phyloP scores from a whole-genome alignment of 768 basidiomycete species.

The Lentinula edodes region DNA sequence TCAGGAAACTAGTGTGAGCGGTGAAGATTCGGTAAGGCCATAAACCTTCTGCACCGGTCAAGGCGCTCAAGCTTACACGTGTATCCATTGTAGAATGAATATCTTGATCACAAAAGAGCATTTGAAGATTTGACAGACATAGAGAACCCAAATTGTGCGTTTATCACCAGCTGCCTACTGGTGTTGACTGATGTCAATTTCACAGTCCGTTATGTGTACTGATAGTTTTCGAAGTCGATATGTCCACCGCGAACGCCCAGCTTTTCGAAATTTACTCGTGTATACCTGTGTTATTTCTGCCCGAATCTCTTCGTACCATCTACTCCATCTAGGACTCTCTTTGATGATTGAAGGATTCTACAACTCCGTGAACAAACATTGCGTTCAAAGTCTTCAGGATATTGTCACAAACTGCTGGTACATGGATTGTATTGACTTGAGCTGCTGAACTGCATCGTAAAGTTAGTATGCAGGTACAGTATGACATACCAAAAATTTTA shows the following conservation, averaged over 20 bases:
- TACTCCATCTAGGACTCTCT: background rate
- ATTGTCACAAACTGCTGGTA: background rate
- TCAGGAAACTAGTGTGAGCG: conserved; percentile 21
- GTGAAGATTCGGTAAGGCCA: conserved; percentile 20
- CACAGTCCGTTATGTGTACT: conserved; percentile 33
- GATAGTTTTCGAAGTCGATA: background rate
- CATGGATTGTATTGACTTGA: background rate
- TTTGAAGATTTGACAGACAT: conserved; percentile 46
- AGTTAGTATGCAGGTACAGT: background rate
- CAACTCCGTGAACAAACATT: background rate
- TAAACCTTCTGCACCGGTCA: background rate
- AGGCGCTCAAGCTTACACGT: background rate
- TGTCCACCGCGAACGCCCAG: no score
- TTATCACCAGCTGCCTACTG: background rate
- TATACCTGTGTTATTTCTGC: no score
- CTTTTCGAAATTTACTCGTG: no score
- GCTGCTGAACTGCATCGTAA: background rate
- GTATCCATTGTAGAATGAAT: conserved; percentile 19
- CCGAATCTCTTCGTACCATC: no score
- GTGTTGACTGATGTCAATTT: background rate
- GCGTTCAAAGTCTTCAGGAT: background rate
- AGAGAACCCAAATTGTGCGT: conserved; percentile 42
- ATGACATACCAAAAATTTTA: background rate
- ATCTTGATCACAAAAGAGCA: conserved; percentile 32
- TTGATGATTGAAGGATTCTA: background rate